These are phyloP conservation scores for Calocera viscosa DNA, from an alignment of 768 basidiomycete species.

Conservation along the genomic window DNA sequence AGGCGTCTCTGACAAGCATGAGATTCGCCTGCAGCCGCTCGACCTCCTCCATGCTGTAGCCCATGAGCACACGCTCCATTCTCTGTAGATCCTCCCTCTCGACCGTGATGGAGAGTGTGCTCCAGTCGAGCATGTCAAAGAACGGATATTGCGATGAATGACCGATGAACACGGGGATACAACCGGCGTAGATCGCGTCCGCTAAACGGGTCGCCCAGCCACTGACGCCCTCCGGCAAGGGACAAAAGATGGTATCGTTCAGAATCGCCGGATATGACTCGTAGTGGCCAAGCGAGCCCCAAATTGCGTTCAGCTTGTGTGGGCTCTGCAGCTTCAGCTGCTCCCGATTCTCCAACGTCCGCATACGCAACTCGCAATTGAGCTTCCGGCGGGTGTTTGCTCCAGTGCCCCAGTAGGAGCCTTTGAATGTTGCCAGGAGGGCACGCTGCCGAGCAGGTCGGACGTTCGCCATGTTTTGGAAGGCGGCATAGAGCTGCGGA, in stretches of 20 bases:
- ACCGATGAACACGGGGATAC: constrained; percentile 33
- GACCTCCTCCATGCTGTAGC: constrained; percentile 21
- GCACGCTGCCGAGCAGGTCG: constrained; percentile 21
- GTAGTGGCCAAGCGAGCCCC: constrained; percentile 21
- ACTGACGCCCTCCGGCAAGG: constrained; percentile 24
- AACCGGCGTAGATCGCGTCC: constrained; percentile 34
- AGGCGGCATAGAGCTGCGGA: constrained; percentile 20
- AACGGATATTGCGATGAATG: constrained; percentile 31
- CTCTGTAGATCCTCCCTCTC: constrained; percentile 29
- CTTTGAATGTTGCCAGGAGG: constrained; percentile 23
- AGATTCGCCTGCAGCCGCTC: constrained; percentile 30
- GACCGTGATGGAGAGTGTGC: constrained; percentile 29
- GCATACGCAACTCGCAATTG: constrained; percentile 23
- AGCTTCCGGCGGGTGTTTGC: constrained; percentile 22
- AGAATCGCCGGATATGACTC: constrained; percentile 25
- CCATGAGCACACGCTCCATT: constrained; percentile 27
- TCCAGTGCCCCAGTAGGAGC: constrained; percentile 28
- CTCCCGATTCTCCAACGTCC: constrained; percentile 12
- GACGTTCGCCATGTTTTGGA: constrained; percentile 20
- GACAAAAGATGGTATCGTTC: constrained; percentile 24
- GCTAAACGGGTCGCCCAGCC: constrained; percentile 29
- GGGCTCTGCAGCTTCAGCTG: neutral
- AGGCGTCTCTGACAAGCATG: constrained; percentile 29
- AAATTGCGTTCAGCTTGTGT: constrained; percentile 16
- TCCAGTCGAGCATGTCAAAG: constrained; percentile 30